Evolutionary conservation across 495 filamentous ascomycete genomes (phyloP).

Genomic region (Podospora sp.): DNA sequence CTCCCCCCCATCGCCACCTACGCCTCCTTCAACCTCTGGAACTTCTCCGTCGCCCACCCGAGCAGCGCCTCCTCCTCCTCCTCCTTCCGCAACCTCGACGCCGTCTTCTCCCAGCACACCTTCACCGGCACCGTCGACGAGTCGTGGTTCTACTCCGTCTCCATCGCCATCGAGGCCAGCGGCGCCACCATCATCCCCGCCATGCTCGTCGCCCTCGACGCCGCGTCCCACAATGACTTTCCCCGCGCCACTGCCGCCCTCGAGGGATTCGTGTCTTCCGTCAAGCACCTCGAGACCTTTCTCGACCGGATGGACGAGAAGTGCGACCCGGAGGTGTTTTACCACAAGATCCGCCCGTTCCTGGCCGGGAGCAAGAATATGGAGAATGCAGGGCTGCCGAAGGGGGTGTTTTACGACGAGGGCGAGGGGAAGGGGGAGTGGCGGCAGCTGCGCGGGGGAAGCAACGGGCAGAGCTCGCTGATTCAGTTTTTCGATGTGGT

Average conservation of each 20-base stretch:
- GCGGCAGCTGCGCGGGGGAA: constrained; percentile 83
- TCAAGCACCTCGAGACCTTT: constrained; percentile 70
- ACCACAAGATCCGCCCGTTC: constrained; percentile 89
- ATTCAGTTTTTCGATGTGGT: constrained; percentile 95
- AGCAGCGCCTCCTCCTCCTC: constrained; percentile 60
- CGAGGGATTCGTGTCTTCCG: constrained; percentile 62
- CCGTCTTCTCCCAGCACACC: constrained; percentile 76
- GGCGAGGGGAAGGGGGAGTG: constrained; percentile 66
- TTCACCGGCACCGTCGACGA: constrained; percentile 92
- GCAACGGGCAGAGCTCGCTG: constrained; percentile 92
- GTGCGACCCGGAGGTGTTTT: constrained; percentile 92
- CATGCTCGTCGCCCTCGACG: constrained; percentile 76
- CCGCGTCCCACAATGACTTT: constrained; percentile 55
- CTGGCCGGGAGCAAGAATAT: constrained; percentile 97
- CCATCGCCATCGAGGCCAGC: constrained; percentile 87
- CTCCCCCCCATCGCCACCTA: constrained; percentile 91
- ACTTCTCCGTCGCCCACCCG: constrained; percentile 79
- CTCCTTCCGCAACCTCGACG: constrained; percentile 55
- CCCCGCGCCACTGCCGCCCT: constrained; percentile 48
- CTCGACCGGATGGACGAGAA: constrained; percentile 85
- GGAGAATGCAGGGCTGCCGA: constrained; percentile 84
- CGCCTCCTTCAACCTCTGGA: constrained; percentile 86
- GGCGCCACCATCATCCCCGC: constrained; percentile 80
- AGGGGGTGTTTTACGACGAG: constrained; percentile 85
- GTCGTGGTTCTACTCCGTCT: constrained; percentile 96